Evolutionary conservation across 106 monocot genomes (phyloP), one percentile per base, ranked within the genome.

Genomic region (Ottelia alismoides): DNA sequence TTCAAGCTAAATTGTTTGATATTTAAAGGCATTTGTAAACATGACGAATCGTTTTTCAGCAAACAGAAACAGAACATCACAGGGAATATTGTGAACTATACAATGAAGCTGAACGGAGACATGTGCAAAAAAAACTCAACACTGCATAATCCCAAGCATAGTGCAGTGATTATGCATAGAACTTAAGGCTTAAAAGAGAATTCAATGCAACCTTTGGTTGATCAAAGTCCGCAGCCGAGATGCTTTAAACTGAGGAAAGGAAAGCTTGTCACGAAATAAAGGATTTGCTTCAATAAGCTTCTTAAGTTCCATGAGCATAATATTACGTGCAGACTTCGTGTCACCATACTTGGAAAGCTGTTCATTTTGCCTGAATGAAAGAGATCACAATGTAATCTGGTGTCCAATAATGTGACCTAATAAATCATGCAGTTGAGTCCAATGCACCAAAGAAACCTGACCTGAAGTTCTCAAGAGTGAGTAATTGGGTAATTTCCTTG

Each of bases 401-500:
- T 40, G 4, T 26, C 16, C 11, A 27, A 20, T 11, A 23, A 28
- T 19, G 24, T 27, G 4, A 20, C 12, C 6, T 24, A 17, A 18
- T 16, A 51, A 49, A n/a, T 48, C 12, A 22, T 28, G 20, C 26
- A 58, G 43, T 18, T 25, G 14, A 7, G 1, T 30, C 18, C 18
- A 35, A 20, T 16, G 10, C 44, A 45, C 45, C 0, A 30, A 27
- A 30, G n/a, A 26, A 11, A 25, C 27, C 40, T 1, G 1, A 83
- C 92, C 92, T 83, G 46, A 92, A 92, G 72, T 92, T 92, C 55
- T 92, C 92, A 53, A 92, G 74, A 7, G 92, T 92, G 25, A 92
- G 87, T 46, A 92, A 54, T 31, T 83, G 87, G 0, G 92, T 92
- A 31, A 92, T 92, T 66, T 92, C 92, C 74, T 92, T 92, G 69